A percentile compares a stretch with the other conserved stretches of the same genome.
Conservation (phyloP, 164 flowering plant genomes). For the Chloranthus sessilifolius region DNA sequence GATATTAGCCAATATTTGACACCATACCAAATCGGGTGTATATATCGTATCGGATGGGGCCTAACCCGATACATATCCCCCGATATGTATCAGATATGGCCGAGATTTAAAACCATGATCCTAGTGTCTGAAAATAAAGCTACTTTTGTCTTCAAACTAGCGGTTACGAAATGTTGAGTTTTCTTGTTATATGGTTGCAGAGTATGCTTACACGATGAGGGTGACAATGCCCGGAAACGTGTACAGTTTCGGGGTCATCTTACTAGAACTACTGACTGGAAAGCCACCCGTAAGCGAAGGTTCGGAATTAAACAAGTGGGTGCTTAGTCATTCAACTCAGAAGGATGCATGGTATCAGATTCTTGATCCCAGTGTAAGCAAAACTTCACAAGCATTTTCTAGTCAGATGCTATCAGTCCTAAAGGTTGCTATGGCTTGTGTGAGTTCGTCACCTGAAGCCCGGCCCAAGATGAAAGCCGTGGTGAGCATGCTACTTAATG, state of each 20-base stretch:
- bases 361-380: slow-evolving; percentile 45
- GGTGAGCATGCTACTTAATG: slow-evolving; percentile 58
- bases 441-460: slow-evolving; percentile 46
- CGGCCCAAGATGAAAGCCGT: slow-evolving; percentile 70
- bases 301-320: slow-evolving; percentile 61
- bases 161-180: neutral
- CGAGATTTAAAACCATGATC: neutral
- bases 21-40: no score
- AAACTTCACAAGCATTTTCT: slow-evolving; percentile 27
- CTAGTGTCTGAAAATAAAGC: neutral
- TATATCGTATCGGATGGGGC: no score
- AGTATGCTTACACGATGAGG: slow-evolving; percentile 87
- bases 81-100: no score
- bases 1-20: neutral
- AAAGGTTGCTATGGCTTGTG: slow-evolving; percentile 57
- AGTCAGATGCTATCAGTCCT: slow-evolving; percentile 68
- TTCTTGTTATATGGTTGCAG: slow-evolving; percentile 26
- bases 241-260: slow-evolving; percentile 72
- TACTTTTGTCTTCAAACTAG: neutral
- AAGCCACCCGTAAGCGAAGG: slow-evolving; percentile 63
- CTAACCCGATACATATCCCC: no score
- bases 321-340: slow-evolving; percentile 30
- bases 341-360: slow-evolving; percentile 41
- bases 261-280: slow-evolving; percentile 65
- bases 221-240: slow-evolving; percentile 72